Conservation (phyloP, 1,139 yeast genomes). For the Geotrichum citri-aurantii region DNA sequence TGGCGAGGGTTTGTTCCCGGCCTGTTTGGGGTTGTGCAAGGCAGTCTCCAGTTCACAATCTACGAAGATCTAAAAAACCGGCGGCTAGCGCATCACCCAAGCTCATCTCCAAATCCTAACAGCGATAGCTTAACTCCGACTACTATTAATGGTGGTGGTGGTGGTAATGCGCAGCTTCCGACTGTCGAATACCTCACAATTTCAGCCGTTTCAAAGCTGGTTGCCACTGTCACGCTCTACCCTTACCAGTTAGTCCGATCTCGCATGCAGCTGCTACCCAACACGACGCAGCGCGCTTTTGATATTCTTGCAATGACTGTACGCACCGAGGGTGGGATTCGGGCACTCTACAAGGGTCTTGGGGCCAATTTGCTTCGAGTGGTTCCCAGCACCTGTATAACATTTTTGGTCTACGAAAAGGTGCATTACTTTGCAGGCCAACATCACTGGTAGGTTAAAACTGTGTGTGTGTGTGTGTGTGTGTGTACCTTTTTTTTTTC, state of each 20-base stretch:
- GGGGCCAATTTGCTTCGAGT: conserved; percentile 77
- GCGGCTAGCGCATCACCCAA: conserved; percentile 44
- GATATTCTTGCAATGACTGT: conserved; percentile 24
- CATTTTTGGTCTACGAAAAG: conserved; percentile 82
- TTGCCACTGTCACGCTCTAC: conserved; percentile 64
- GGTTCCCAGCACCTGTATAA: conserved; percentile 77
- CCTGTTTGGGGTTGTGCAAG: conserved; percentile 77
- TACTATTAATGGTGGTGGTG: neutral
- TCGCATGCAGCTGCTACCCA: conserved; percentile 54
- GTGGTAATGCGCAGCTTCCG: conserved; percentile 33
- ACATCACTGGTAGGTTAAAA: neutral
- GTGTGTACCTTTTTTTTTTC: neutral
- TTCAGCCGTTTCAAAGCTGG: conserved; percentile 63
- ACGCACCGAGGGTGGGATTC: conserved; percentile 42
- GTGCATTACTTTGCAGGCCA: conserved; percentile 29
- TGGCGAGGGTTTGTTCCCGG: conserved; percentile 86
- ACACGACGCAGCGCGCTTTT: conserved; percentile 2
- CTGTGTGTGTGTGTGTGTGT: neutral
- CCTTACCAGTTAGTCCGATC: conserved; percentile 83
- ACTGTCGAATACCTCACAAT: conserved; percentile 55
- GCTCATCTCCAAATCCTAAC: neutral
- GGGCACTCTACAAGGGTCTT: conserved; percentile 76
- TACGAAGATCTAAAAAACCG: conserved; percentile 48
- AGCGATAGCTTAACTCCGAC: neutral
- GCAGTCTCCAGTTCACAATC: conserved; percentile 78